A percentile compares a stretch with the other conserved stretches of the same genome.
Evolutionary conservation across 768 basidiomycete genomes (phyloP).

Genomic region (Solioccasus polychromus): DNA sequence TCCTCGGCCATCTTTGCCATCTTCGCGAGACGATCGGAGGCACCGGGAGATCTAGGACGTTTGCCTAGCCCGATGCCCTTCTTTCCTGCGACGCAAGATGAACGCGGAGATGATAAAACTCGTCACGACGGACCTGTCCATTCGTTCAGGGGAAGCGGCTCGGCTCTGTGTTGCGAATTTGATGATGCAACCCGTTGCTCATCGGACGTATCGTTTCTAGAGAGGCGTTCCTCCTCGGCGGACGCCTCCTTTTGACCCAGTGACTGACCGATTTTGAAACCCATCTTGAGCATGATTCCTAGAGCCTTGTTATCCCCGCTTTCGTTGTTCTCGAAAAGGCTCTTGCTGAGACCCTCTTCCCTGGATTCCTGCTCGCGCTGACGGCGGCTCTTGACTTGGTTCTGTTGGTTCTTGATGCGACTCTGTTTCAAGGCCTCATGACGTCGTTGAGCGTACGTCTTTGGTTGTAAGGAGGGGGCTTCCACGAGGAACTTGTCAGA

Average conservation of each 20-base stretch:
- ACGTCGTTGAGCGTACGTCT: constrained; percentile 70
- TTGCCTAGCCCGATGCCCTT: constrained; percentile 73
- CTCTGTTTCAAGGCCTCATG: constrained; percentile 60
- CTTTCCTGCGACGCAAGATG: constrained; percentile 50
- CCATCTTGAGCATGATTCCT: constrained; percentile 93
- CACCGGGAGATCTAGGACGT: constrained; percentile 61
- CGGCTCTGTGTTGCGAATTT: constrained; percentile 44
- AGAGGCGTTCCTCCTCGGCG: not conserved
- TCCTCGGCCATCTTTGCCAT: constrained; percentile 63
- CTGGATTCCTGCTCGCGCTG: constrained; percentile 73
- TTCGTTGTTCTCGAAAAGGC: constrained; percentile 67
- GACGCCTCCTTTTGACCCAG: constrained; percentile 47
- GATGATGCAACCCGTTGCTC: constrained; percentile 1
- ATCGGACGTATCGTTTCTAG: constrained; percentile 1
- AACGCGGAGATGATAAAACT: not conserved
- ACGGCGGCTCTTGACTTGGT: constrained; percentile 55
- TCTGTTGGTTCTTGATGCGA: constrained; percentile 64
- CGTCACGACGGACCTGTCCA: constrained; percentile 65
- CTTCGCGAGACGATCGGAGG: constrained; percentile 65
- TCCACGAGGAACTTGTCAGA: constrained; percentile 79
- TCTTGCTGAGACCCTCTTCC: constrained; percentile 75
- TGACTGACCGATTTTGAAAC: constrained; percentile 81
- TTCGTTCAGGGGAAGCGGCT: constrained; percentile 74
- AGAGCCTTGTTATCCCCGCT: constrained; percentile 66
- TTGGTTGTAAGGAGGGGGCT: constrained; percentile 37